Base-by-base conservation (phyloP, 331 rosid species). In the Quercus tomentella region DNA sequence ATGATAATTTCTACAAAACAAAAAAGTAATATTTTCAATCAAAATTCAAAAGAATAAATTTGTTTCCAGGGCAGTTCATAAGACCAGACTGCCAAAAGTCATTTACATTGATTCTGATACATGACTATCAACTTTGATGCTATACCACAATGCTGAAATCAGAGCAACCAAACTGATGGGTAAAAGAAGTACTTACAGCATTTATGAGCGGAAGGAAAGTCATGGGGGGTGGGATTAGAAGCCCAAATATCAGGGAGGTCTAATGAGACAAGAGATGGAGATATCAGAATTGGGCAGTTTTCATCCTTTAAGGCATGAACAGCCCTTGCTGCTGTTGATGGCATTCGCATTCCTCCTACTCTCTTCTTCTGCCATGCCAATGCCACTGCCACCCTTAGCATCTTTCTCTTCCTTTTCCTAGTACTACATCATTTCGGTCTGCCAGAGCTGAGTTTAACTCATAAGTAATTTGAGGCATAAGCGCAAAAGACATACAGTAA, bases 161-260 rank as follows among this genome's bases (percentile, higher is more conserved):
- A 22, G 14, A 20, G 51, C 72, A 35, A 35, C 2, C 72, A 67
- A 63, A 63, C 20, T 35, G 16, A 67, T 4, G 72, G 72, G 26
- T 35, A 9, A 8, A 35, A 67, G 23, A 35, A 35, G 15, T 30
- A 51, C 87, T 74, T 70, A 87, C 91, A 65, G 78, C 16, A 77
- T 66, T 77, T 84, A 43, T 60, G 72, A 3, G 54, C 45, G 62
- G 61, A 69, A n/a, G 83, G 75, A 87, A 52, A 49, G 43, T 70
- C 57, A 43, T 17, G 80, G 81, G 79, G 15, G 11, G 54, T 71
- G 56, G 75, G 82, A 70, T 60, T 75, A 71, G 87, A 72, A 68
- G 74, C 71, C 91, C 91, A 88, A 55, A 68, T 62, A 33, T 88
- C 87, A 69, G 86, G 87, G 70, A 85, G 68, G 81, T 88, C 91